phyloP scores from a whole-genome alignment of 108 stramenopile genomes.

The Pseudonitzschia pungens region DNA sequence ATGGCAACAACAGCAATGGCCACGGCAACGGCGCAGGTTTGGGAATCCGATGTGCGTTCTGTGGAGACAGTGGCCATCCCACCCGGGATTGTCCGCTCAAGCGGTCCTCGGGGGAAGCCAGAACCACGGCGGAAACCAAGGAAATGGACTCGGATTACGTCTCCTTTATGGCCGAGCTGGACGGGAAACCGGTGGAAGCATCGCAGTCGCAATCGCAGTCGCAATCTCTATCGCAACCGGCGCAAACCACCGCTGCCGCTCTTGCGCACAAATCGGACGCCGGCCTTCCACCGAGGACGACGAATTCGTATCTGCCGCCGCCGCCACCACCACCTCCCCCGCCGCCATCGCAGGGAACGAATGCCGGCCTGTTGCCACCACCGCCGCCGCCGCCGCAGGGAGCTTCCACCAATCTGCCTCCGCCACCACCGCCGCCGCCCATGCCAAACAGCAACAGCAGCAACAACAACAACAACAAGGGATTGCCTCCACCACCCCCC shows the following conservation, averaged over 20 bases:
- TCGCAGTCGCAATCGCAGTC: too few species aligned
- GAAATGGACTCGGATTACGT: conserved; percentile 90
- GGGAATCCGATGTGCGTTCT: conserved; percentile 97
- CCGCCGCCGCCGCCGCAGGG: too few species aligned
- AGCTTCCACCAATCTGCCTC: conserved; percentile 13
- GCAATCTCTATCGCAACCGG: too few species aligned
- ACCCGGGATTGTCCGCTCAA: conserved; percentile 92
- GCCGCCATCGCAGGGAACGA: too few species aligned
- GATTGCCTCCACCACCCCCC: too few species aligned
- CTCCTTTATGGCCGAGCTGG: conserved; percentile 97
- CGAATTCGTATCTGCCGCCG: conserved; percentile 18
- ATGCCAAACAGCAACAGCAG: too few species aligned
- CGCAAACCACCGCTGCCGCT: too few species aligned
- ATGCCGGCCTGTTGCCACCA: conserved; percentile 17
- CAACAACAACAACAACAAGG: conserved; percentile 30
- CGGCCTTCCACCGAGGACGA: conserved; percentile 28
- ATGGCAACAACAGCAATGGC: too few species aligned
- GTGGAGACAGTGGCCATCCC: conserved; percentile 96
- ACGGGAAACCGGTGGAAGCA: conserved; percentile 70
- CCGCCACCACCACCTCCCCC: conserved; percentile 34
- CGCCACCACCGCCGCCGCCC: conserved; percentile 46
- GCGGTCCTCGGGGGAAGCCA: conserved; percentile 26
- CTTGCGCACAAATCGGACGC: conserved; percentile 14
- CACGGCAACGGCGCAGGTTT: conserved; percentile 60
- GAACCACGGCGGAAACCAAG: conserved; percentile 52